Conservation (phyloP, 139 green algal genomes). For the Ulvella scutata region DNA sequence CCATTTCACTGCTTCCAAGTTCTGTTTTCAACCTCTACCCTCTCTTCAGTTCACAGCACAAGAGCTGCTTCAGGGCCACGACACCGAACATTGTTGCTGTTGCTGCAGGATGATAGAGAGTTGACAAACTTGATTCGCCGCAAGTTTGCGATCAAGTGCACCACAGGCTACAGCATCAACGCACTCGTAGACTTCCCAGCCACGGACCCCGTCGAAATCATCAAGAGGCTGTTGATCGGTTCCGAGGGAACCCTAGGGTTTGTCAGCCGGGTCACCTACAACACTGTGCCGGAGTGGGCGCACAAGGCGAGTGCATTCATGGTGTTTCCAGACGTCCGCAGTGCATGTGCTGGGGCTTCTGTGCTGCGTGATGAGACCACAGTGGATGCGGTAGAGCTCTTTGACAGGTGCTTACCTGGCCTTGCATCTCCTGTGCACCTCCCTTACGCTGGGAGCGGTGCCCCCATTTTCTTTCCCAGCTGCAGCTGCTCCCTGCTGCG, state of each 20-base stretch:
- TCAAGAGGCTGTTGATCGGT: conserved; percentile 90
- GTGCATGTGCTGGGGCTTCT: conserved; percentile 54
- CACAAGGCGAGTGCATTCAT: conserved; percentile 68
- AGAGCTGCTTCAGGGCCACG: too few relatives aligned
- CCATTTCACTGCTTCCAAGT: too few relatives aligned
- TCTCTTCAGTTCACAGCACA: too few relatives aligned
- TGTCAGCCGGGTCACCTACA: conserved; percentile 50
- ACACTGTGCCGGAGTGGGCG: conserved; percentile 68
- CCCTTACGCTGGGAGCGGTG: too few relatives aligned
- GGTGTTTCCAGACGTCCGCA: conserved; percentile 76
- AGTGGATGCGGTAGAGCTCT: conserved; percentile 95
- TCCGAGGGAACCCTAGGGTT: conserved; percentile 90
- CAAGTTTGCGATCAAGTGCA: conserved; percentile 99
- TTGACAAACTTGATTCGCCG: conserved; percentile 77
- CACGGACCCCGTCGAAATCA: conserved; percentile 87
- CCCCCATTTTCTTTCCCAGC: too few relatives aligned
- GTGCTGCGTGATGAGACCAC: conserved; percentile 71
- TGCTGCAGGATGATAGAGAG: conserved; percentile 54
- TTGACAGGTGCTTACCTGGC: conserved; percentile 63
- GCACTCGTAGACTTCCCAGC: conserved; percentile 88
- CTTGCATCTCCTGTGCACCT: too few relatives aligned
- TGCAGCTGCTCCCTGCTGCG: too few relatives aligned
- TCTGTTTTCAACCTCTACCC: too few relatives aligned
- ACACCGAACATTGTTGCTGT: background rate
- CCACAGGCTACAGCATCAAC: conserved; percentile 77